Evolutionary conservation across 805 yeast species (phyloP).

Genomic region (Saccharomycopsis vini): DNA sequence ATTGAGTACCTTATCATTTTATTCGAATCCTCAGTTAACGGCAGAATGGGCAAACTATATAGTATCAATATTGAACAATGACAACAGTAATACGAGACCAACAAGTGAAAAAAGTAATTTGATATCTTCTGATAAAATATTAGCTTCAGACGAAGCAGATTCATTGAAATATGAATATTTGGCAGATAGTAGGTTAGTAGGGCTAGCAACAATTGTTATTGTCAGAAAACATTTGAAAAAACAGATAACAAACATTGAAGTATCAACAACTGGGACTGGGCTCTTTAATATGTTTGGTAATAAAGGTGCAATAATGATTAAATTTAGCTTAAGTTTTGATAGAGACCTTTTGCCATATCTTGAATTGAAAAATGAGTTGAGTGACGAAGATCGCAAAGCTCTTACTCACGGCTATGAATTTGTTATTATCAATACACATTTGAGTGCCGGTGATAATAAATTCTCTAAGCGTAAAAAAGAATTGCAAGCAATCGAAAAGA

Average conservation of each 20-base stretch:
- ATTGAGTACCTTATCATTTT: slow-evolving; percentile 31
- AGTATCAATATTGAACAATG: slow-evolving; percentile 19
- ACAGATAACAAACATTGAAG: slow-evolving; percentile 33
- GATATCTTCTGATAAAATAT: slow-evolving; percentile 7
- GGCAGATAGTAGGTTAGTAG: slow-evolving; percentile 41
- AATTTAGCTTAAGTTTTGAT: slow-evolving; percentile 34
- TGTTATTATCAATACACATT: slow-evolving; percentile 42
- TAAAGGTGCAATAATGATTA: slow-evolving; percentile 47
- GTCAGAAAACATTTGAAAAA: slow-evolving; percentile 26
- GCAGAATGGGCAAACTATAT: slow-evolving; percentile 28
- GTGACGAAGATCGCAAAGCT: slow-evolving; percentile 22
- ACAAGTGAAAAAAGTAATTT: slow-evolving; percentile 4
- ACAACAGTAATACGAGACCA: background rate
- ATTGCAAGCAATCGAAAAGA: slow-evolving; percentile 30
- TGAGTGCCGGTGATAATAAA: slow-evolving; percentile 41
- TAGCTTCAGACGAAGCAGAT: slow-evolving; percentile 9
- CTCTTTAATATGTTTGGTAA: slow-evolving; percentile 50
- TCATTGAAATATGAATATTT: slow-evolving; percentile 28
- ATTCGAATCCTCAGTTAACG: slow-evolving; percentile 29
- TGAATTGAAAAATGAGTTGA: slow-evolving; percentile 9
- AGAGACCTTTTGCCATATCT: slow-evolving; percentile 20
- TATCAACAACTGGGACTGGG: slow-evolving; percentile 46
- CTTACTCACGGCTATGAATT: slow-evolving; percentile 27
- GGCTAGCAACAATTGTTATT: slow-evolving; percentile 41
- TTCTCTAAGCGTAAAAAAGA: slow-evolving; percentile 37